Conservation (phyloP, 495 filamentous ascomycete species). For the Aspergillus asperescens region DNA sequence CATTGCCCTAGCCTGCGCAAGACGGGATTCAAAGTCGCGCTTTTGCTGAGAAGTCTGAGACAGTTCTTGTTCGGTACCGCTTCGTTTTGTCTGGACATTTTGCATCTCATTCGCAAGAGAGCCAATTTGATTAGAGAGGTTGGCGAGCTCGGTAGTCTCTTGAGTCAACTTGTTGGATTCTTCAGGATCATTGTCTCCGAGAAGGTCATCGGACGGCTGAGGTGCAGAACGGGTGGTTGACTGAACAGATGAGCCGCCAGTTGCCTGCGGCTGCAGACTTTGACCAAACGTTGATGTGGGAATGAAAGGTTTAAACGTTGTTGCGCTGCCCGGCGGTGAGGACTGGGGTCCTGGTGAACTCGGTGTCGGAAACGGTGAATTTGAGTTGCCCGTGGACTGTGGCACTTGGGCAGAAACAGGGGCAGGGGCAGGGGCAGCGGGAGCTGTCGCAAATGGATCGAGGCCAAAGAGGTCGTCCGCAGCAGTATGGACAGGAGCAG, state of each 20-base stretch:
- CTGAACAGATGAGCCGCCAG: constrained; percentile 58
- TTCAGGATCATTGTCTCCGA: constrained; percentile 89
- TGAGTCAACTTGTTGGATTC: constrained; percentile 77
- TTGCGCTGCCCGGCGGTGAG: constrained; percentile 36
- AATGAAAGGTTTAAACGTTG: constrained; percentile 80
- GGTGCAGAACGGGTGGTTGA: constrained; percentile 43
- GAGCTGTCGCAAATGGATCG: constrained; percentile 49
- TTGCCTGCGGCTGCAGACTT: constrained; percentile 68
- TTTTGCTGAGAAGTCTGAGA: constrained; percentile 77
- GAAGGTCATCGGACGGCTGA: constrained; percentile 76
- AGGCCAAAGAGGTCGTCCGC: constrained; percentile 89
- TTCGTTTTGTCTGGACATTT: constrained; percentile 76
- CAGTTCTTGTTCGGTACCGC: constrained; percentile 70
- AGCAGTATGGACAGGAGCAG: constrained; percentile 57
- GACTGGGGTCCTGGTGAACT: constrained; percentile 34
- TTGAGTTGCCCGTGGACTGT: constrained; percentile 69
- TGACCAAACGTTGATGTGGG: constrained; percentile 89
- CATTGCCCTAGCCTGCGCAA: constrained; percentile 74
- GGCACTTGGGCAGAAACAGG: constrained; percentile 55
- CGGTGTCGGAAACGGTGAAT: constrained; percentile 35
- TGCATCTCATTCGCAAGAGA: constrained; percentile 89
- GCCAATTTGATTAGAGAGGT: constrained; percentile 90
- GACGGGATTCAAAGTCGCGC: constrained; percentile 79
- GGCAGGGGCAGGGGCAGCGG: constrained; percentile 44
- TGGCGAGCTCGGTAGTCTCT: constrained; percentile 91